Base-by-base conservation (phyloP, 768 basidiomycete species). In the Amyloporia xantha region DNA sequence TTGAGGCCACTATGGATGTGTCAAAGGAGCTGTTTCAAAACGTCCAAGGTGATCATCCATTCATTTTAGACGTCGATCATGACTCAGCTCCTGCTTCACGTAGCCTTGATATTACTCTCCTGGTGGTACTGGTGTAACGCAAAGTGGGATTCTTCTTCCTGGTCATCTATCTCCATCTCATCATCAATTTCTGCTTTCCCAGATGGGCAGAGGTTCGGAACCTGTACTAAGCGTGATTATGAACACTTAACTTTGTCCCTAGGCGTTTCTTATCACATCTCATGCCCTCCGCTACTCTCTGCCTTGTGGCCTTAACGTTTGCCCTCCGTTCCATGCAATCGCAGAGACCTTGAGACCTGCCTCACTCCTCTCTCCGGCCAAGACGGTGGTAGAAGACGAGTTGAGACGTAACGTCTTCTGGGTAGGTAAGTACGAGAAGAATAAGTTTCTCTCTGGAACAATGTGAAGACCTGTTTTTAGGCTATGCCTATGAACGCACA, bases 81-180 rank as follows among this genome's bases (percentile, higher is more conserved):
- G 10, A 40, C 10, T n/a, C 21, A 24, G 27, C n/a, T 9, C 35
- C n/a, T n/a, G 19, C 21, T 38, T 39, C 36, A 39, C 15, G 5
- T 43, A 89, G 86, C 84, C 9, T 71, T 75, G 38, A 69, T 83
- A 12, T 70, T 88, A 37, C 66, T 86, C 38, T 74, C 75, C 7
- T 85, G 84, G 81, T 86, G 82, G 62, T 84, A 84, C 56, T 85
- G 82, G 77, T 80, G 75, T 41, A 81, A 86, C 61, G 82, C 81
- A 41, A 81, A 77, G 82, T 80, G 52, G 52, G 72, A n/a, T n/a
- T n/a, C n/a, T n/a, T n/a, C n/a, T n/a, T n/a, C n/a, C n/a, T n/a
- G n/a, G n/a, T n/a, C n/a, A n/a, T n/a, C n/a, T n/a, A n/a, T n/a
- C n/a, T n/a, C n/a, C n/a, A n/a, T n/a, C n/a, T 33, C 15, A 33